Base-by-base conservation (phyloP, 768 basidiomycete species). In the Termitomyces sp. region DNA sequence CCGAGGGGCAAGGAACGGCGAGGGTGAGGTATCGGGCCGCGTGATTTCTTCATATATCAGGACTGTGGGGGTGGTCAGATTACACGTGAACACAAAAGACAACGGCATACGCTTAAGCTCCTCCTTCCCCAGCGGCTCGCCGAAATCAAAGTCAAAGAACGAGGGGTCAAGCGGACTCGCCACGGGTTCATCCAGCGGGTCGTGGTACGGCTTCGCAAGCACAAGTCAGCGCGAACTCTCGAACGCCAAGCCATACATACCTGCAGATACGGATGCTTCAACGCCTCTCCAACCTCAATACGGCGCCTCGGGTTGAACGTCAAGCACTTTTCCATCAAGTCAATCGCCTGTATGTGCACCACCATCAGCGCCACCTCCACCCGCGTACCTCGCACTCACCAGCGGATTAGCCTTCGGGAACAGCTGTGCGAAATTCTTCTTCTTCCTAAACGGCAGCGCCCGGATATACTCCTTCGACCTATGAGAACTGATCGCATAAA, bases 241-340 rank as follows among this genome's bases (percentile, higher is more conserved):
- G 42, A 46, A 24, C n/a, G 13, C 33, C 18, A 7, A 18, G 10
- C 39, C 30, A 52, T 55, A 61, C 30, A 52, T 55, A 61, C 6
- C 34, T 61, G 63, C 18, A 54, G 79, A 71, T 97, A 97, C 0
- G 94, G 93, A 74, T 98, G 96, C 60, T 83, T 82, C 53, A 98
- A 77, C 0, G 93, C 93, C 59, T 95, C 88, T 42, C 88, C 86
- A 13, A 92, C 95, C 61, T 92, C 91, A 58, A 98, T 89, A 16
- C 96, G 82, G 67, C 89, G 84, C 67, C 86, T 89, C 9, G 96
- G 96, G 59, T 84, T 89, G 69, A 94, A 94, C 0, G 89, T 91
- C 39, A 95, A 76, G 59, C 87, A 91, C 65, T 85, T 86, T 61
- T 88, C 88, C 77, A 93, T 78, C 53, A 93, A 79, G 68, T 91